Evolutionary conservation across 164 flowering plant species (phyloP).

Genomic region (Vitis riparia): DNA sequence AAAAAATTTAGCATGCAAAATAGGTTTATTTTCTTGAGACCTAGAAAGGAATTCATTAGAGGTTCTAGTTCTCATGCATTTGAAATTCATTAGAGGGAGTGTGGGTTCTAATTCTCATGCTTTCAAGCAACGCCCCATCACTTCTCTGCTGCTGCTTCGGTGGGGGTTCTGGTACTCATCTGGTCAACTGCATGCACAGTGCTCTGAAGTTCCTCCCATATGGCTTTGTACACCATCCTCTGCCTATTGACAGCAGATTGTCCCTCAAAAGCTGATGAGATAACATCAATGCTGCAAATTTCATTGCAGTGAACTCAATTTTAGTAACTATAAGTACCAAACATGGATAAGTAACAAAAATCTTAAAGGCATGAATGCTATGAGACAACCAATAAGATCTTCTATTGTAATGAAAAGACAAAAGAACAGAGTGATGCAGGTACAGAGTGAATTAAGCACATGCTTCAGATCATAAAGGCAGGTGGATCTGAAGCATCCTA

Average conservation of each 20-base stretch:
- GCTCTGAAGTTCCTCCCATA: conserved; percentile 95
- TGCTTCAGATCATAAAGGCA: no score
- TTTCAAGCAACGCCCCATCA: not conserved
- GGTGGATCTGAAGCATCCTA: no score
- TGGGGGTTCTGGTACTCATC: conserved; percentile 87
- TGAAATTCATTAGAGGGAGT: no score
- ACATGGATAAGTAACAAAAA: not conserved
- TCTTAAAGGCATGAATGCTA: not conserved
- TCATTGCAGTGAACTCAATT: not conserved
- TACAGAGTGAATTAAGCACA: not conserved
- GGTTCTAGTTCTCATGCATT: not conserved
- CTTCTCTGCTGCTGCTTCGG: conserved; percentile 48
- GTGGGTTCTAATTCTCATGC: not conserved
- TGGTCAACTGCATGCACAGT: conserved; percentile 96
- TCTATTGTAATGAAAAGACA: no score
- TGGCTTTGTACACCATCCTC: conserved; percentile 96
- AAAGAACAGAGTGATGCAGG: no score
- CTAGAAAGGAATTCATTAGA: no score
- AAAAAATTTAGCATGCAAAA: no score
- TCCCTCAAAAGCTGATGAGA: conserved; percentile 80
- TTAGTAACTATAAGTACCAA: not conserved
- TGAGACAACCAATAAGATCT: no score
- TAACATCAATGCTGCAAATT: conserved; percentile 75
- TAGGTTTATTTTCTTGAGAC: no score
- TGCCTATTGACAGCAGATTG: conserved; percentile 90